These are phyloP conservation scores for Pythium dissotocum DNA, from an alignment of 352 stramenopile species.

Conservation along the genomic window DNA sequence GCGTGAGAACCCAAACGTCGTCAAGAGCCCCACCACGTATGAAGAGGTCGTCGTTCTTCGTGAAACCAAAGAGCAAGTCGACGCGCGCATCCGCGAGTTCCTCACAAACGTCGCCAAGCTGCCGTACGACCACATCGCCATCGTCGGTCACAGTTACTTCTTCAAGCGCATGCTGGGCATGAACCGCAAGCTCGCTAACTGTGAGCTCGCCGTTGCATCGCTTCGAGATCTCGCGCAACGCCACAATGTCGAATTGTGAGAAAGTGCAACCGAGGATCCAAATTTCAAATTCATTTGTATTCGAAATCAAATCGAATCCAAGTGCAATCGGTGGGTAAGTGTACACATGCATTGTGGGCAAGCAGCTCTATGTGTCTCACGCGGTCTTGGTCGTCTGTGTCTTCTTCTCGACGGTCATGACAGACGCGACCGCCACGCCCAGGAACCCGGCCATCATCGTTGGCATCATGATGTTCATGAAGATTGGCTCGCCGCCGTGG, in stretches of 20 bases:
- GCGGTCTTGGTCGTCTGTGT: constrained; percentile 22
- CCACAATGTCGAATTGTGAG: constrained; percentile 19
- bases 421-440: constrained; percentile 42
- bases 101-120: constrained; percentile 49
- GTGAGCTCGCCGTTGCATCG: constrained; percentile 59
- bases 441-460: constrained; percentile 70
- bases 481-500: constrained; percentile 75
- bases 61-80: constrained; percentile 57
- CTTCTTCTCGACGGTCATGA: constrained; percentile 45
- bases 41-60: constrained; percentile 59
- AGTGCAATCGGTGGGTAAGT: not conserved
- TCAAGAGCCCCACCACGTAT: constrained; percentile 34
- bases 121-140: constrained; percentile 68
- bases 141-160: constrained; percentile 83
- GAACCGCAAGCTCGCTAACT: constrained; percentile 80
- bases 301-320: not conserved
- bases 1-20: constrained; percentile 34
- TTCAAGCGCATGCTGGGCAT: constrained; percentile 86
- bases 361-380: not conserved
- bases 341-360: constrained; percentile 1
- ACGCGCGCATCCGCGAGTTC: constrained; percentile 69
- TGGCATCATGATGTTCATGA: constrained; percentile 78
- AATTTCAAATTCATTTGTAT: not conserved
- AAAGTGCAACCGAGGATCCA: not conserved
- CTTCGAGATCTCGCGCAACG: constrained; percentile 31